Evolutionary conservation across 2,329 filamentous ascomycete species (phyloP).

Genomic region (Alternaria sp.): DNA sequence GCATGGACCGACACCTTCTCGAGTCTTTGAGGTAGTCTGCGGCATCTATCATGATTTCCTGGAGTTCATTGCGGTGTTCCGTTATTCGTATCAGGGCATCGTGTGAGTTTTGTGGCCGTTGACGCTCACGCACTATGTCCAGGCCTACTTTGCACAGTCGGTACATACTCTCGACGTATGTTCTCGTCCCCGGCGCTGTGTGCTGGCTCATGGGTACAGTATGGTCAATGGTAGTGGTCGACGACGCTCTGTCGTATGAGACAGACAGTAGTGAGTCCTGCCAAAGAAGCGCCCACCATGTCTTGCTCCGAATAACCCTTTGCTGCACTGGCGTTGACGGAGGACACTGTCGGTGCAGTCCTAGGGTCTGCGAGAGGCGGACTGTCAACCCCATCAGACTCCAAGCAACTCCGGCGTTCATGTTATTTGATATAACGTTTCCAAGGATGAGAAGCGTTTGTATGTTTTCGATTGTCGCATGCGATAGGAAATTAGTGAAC

Average conservation of each 20-base stretch:
- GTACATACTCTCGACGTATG: slow-evolving; percentile 66
- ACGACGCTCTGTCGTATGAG: slow-evolving; percentile 67
- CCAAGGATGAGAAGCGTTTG: slow-evolving; percentile 68
- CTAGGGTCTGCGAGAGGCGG: slow-evolving; percentile 66
- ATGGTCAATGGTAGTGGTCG: slow-evolving; percentile 61
- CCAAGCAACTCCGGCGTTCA: slow-evolving; percentile 70
- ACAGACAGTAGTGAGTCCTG: slow-evolving; percentile 69
- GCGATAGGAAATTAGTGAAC: slow-evolving; percentile 68
- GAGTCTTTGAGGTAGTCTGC: slow-evolving; percentile 64
- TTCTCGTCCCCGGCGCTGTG: slow-evolving; percentile 56
- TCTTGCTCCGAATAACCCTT: slow-evolving; percentile 48
- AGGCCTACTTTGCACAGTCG: slow-evolving; percentile 64
- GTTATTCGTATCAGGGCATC: slow-evolving; percentile 63
- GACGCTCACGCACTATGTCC: slow-evolving; percentile 66
- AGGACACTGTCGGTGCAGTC: slow-evolving; percentile 65
- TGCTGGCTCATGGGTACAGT: slow-evolving; percentile 48
- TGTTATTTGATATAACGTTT: slow-evolving; percentile 67
- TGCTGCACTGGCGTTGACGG: slow-evolving; percentile 58
- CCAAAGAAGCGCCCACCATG: slow-evolving; percentile 68
- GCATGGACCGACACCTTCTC: slow-evolving; percentile 54
- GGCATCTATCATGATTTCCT: slow-evolving; percentile 64
- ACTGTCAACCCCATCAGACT: slow-evolving; percentile 65
- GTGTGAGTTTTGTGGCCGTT: slow-evolving; percentile 60
- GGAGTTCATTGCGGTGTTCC: slow-evolving; percentile 63
- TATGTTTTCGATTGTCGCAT: slow-evolving; percentile 66